Evolutionary conservation across 345 rosid genomes (phyloP).

Genomic region (Moricandia moricandioides): DNA sequence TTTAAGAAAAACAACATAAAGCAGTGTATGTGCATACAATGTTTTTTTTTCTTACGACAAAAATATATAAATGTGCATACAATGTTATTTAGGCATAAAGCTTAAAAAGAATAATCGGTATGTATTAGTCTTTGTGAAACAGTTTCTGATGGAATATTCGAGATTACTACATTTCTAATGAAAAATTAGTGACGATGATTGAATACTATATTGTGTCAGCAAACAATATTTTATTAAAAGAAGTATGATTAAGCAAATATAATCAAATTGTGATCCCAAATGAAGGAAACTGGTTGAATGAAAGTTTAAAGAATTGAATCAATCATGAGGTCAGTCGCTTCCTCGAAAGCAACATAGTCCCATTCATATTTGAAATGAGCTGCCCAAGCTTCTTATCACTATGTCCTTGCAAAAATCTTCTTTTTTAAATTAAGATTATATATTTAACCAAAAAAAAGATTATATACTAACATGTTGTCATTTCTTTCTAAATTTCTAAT

Average conservation of each 20-base stretch:
- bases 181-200: neutral
- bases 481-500: neutral
- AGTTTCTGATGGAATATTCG: neutral
- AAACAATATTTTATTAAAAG: neutral
- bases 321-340: slow-evolving; percentile 13
- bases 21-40: too few relatives aligned
- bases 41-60: too few relatives aligned
- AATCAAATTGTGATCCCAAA: slow-evolving; percentile 1
- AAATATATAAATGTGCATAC: too few relatives aligned
- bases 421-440: neutral
- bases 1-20: too few relatives aligned
- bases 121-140: neutral
- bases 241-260: neutral
- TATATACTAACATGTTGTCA: neutral
- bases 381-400: slow-evolving; percentile 14
- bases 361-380: slow-evolving; percentile 25
- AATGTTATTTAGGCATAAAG: too few relatives aligned
- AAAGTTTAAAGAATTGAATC: neutral
- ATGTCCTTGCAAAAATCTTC: neutral
- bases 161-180: neutral
- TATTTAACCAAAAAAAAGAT: too few relatives aligned
- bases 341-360: slow-evolving; percentile 26
- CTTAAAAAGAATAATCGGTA: neutral
- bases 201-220: neutral
- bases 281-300: neutral